Conservation (phyloP, 1,284 basidiomycete species). For the Ustilago curta region DNA sequence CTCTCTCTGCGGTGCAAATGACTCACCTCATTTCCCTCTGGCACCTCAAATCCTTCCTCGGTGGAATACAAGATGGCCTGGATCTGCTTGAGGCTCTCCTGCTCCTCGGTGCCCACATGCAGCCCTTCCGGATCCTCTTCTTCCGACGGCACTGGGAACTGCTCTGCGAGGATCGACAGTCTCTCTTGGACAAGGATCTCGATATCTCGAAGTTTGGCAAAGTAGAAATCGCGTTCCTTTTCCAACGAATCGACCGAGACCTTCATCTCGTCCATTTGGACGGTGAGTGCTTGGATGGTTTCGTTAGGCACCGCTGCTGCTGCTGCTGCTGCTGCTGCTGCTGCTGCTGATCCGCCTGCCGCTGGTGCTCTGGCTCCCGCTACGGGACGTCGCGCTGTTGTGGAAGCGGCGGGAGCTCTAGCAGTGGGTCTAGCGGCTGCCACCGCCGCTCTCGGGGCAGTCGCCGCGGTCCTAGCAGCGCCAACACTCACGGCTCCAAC, state of each 20-base stretch:
- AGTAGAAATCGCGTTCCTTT: conserved; percentile 98
- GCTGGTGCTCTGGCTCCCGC: conserved; percentile 74
- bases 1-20: background rate
- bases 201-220: conserved; percentile 87
- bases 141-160: conserved; percentile 20
- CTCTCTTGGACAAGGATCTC: conserved; percentile 82
- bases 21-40: conserved; percentile 57
- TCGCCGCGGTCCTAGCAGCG: conserved; percentile 26
- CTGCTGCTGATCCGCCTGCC: conserved; percentile 68
- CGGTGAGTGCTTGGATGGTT: conserved; percentile 76
- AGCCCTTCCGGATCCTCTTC: conserved; percentile 19
- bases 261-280: conserved; percentile 85
- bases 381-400: conserved; percentile 13
- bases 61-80: conserved; percentile 95
- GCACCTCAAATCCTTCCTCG: conserved; percentile 73
- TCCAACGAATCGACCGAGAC: conserved; percentile 81
- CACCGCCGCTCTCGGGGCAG: conserved; percentile 12
- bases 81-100: conserved; percentile 81
- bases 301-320: conserved; percentile 64
- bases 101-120: conserved; percentile 71
- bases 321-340: conserved; percentile 73
- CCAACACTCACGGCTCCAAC: conserved; percentile 55
- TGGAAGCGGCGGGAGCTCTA: conserved; percentile 14
- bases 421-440: background rate
- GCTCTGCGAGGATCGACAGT: conserved; percentile 60